phyloP scores from a whole-genome alignment of 2,329 filamentous ascomycete genomes.

The Chaetomium globosum region DNA sequence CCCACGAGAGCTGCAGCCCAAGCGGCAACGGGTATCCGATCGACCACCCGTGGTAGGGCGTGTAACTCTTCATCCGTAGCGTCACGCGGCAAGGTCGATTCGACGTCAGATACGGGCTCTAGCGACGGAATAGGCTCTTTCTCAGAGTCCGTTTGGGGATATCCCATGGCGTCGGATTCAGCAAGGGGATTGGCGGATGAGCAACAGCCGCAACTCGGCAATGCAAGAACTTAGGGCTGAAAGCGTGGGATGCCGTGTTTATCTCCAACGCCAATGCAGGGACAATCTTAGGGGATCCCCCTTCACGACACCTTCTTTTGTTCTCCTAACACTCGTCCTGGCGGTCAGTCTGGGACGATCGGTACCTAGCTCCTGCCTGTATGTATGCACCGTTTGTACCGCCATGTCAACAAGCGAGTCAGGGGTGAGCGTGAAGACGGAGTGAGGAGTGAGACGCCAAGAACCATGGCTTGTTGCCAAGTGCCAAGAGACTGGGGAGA shows the following conservation, averaged over 20 bases:
- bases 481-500: conserved; percentile 4
- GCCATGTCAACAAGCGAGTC: not conserved
- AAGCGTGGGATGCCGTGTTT: not conserved
- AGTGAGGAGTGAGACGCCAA: not conserved
- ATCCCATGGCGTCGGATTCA: not conserved
- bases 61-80: not conserved
- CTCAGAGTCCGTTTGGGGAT: not conserved
- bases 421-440: not conserved
- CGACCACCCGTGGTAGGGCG: not conserved
- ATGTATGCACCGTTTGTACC: not conserved
- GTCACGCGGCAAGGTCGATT: not conserved
- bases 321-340: not conserved
- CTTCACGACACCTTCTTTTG: not conserved
- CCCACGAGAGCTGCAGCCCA: not conserved
- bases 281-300: not conserved
- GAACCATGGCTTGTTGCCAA: not conserved
- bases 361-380: not conserved
- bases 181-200: not conserved
- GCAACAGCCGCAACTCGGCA: not conserved
- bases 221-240: not conserved
- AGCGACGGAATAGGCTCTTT: not conserved
- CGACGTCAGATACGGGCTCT: not conserved
- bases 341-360: not conserved
- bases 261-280: not conserved
- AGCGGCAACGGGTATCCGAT: not conserved